These are phyloP conservation scores for Hawksworthiomyces lignivorus DNA, from an alignment of 2,329 filamentous ascomycete genomes.

Conservation along the genomic window DNA sequence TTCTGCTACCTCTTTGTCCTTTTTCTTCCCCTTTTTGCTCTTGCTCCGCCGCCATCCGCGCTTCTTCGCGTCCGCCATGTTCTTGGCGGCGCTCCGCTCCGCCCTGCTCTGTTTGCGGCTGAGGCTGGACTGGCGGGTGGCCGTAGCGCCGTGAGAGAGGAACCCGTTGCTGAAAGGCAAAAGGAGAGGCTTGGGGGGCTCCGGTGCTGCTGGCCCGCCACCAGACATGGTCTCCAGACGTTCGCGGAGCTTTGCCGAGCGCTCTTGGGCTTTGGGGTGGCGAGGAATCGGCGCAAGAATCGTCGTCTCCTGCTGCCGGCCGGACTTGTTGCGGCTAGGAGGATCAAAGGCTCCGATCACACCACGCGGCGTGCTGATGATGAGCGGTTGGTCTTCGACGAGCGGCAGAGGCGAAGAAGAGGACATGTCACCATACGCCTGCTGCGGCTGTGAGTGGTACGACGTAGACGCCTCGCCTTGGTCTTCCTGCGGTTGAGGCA, in stretches of 20 bases:
- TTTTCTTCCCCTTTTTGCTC: conserved; percentile 33
- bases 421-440: conserved; percentile 8
- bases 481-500: conserved; percentile 9
- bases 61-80: conserved; percentile 53
- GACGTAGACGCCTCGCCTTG: conserved; percentile 2
- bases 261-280: conserved; percentile 35
- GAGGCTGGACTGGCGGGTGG: conserved; percentile 33
- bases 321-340: conserved; percentile 27
- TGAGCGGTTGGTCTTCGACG: conserved; percentile 44
- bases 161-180: neutral
- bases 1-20: conserved; percentile 17
- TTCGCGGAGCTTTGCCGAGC: conserved; percentile 31
- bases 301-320: conserved; percentile 31
- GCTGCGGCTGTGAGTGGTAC: conserved; percentile 14
- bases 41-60: conserved; percentile 41
- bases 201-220: conserved; percentile 15
- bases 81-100: conserved; percentile 53
- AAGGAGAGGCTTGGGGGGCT: conserved; percentile 22
- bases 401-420: conserved; percentile 18
- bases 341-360: conserved; percentile 46
- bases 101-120: conserved; percentile 46
- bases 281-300: conserved; percentile 47
- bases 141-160: conserved; percentile 24
- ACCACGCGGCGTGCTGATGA: conserved; percentile 53
- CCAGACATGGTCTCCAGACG: conserved; percentile 50